These are phyloP conservation scores for Venturia aucupariae DNA, from an alignment of 2,329 filamentous ascomycete genomes.

Conservation along the genomic window DNA sequence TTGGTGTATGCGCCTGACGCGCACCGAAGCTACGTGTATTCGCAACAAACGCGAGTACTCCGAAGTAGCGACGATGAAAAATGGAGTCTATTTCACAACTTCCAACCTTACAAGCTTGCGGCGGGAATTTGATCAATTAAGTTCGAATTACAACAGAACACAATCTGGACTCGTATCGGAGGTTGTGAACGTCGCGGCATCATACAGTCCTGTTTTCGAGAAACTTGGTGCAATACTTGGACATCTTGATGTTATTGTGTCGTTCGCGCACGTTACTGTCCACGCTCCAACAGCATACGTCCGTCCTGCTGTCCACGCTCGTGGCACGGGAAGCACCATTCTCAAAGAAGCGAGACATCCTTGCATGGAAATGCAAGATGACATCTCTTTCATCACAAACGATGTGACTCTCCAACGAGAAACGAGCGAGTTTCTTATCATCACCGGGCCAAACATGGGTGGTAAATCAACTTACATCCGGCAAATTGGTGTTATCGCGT, in stretches of 20 bases:
- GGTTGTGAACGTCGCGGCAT: conserved; percentile 86
- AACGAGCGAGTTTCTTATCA: conserved; percentile 84
- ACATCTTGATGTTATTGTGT: conserved; percentile 90
- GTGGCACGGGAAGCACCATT: conserved; percentile 78
- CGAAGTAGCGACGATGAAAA: conserved; percentile 97
- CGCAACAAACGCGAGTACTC: conserved; percentile 84
- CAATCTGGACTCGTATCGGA: conserved; percentile 86
- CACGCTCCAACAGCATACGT: conserved; percentile 90
- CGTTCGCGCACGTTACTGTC: conserved; percentile 85
- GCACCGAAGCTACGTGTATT: conserved; percentile 79
- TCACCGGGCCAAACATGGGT: conserved; percentile 98
- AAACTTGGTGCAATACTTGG: conserved; percentile 78
- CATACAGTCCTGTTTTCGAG: conserved; percentile 89
- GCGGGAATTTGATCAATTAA: conserved; percentile 87
- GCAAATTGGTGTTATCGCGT: conserved; percentile 89
- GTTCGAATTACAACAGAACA: conserved; percentile 88
- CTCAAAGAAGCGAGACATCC: conserved; percentile 92
- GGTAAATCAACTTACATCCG: conserved; percentile 98
- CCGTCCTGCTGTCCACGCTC: conserved; percentile 78
- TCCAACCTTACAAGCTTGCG: conserved; percentile 68
- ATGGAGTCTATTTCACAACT: conserved; percentile 96
- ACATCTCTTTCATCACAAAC: conserved; percentile 97
- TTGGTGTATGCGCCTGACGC: conserved; percentile 89
- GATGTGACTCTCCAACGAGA: conserved; percentile 75
- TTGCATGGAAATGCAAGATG: conserved; percentile 97